Evolutionary conservation across 257 asterid genomes (phyloP).

Genomic region (Fraxinus cuspidata): DNA sequence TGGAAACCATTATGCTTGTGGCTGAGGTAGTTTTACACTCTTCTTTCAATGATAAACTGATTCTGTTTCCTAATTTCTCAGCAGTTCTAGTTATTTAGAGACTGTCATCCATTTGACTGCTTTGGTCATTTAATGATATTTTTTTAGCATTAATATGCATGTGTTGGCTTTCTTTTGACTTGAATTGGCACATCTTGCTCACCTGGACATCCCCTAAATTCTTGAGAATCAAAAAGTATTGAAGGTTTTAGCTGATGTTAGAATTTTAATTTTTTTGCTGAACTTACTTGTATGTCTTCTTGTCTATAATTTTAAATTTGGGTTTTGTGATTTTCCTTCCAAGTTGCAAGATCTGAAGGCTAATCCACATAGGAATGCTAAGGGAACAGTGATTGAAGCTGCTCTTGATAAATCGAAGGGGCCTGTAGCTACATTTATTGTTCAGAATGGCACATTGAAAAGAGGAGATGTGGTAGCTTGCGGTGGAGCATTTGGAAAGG

Average conservation of each 20-base stretch:
- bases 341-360: constrained; percentile 99
- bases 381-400: constrained; percentile 96
- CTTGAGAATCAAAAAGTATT: constrained; percentile 10
- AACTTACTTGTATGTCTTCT: constrained; percentile 11
- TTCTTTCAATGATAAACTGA: constrained; percentile 7
- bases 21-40: constrained; percentile 72
- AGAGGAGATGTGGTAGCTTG: constrained; percentile 85
- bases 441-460: constrained; percentile 92
- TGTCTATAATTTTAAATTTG: constrained; percentile 32
- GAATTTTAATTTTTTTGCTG: background rate
- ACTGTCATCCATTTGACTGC: constrained; percentile 21
- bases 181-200: constrained; percentile 7
- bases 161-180: background rate
- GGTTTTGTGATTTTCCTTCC: constrained; percentile 9
- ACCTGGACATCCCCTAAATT: constrained; percentile 6
- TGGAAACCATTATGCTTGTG: constrained; percentile 95
- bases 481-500: constrained; percentile 99
- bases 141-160: background rate
- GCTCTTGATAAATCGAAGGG: constrained; percentile 97
- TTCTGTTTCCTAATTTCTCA: constrained; percentile 18
- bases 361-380: constrained; percentile 88
- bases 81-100: background rate
- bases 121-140: constrained; percentile 17
- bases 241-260: constrained; percentile 14
- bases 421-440: constrained; percentile 89